Percentiles rank a stretch among this genome's conserved stretches.
phyloP scores from a whole-genome alignment of 2,329 filamentous ascomycete species.

The Stachybotrys elegans region DNA sequence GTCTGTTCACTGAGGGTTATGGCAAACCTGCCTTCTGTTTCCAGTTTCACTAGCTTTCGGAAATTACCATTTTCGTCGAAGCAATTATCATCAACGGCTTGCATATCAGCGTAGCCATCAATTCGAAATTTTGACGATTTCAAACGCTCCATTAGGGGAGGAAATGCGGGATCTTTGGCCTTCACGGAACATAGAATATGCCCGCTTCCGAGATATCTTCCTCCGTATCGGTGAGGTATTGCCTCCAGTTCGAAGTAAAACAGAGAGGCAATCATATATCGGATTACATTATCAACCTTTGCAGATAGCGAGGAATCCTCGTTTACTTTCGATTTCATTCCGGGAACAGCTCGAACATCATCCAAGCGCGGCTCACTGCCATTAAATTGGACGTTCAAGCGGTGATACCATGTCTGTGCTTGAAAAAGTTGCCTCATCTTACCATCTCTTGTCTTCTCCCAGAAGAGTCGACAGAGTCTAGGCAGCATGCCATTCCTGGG shows the following conservation, averaged over 20 bases:
- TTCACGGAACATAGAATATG: neutral
- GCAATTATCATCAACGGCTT: neutral
- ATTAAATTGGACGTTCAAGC: conserved; percentile 2
- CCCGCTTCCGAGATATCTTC: neutral
- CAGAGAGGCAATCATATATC: conserved; percentile 4
- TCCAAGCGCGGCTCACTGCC: conserved; percentile 2
- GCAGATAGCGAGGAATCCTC: neutral
- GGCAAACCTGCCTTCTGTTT: neutral
- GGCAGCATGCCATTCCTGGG: neutral
- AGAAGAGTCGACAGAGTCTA: conserved; percentile 1
- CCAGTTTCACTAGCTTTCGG: neutral
- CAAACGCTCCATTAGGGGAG: neutral
- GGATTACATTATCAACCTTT: neutral
- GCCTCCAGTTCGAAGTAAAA: conserved; percentile 5
- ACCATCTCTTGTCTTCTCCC: conserved; percentile 1
- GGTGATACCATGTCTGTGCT: conserved; percentile 1
- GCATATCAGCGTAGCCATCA: neutral
- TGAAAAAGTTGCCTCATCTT: neutral
- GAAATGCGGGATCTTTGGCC: conserved; percentile 1
- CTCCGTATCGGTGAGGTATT: conserved; percentile 1
- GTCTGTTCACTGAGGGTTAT: neutral
- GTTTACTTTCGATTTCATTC: conserved; percentile 1
- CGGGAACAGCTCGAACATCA: conserved; percentile 2
- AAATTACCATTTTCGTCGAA: neutral
- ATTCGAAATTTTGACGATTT: neutral